Percentiles rank a stretch among this genome's conserved stretches.
These are phyloP conservation scores for Parastagonospora avenae DNA, from an alignment of 2,329 filamentous ascomycete species.

Conservation along the genomic window DNA sequence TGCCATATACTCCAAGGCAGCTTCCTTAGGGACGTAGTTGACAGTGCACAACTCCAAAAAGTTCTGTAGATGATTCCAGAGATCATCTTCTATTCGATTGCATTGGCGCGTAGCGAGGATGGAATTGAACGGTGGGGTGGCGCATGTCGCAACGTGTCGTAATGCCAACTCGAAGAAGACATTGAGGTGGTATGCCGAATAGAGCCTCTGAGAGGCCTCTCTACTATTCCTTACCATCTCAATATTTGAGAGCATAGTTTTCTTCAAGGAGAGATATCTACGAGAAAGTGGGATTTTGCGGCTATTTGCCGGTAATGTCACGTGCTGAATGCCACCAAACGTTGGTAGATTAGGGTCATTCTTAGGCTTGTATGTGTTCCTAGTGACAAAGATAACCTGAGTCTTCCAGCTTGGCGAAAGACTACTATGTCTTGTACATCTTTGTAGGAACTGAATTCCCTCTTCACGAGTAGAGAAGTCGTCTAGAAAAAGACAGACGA, in stretches of 20 bases:
- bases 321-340: slow-evolving; percentile 1
- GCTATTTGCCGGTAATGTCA: neutral
- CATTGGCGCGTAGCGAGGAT: slow-evolving; percentile 5
- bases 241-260: slow-evolving; percentile 3
- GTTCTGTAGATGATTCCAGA: slow-evolving; percentile 2
- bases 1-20: slow-evolving; percentile 8
- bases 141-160: slow-evolving; percentile 2
- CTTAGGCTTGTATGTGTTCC: slow-evolving; percentile 1
- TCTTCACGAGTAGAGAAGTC: slow-evolving; percentile 11
- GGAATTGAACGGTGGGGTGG: slow-evolving; percentile 6
- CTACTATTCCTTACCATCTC: slow-evolving; percentile 10
- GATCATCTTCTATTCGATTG: slow-evolving; percentile 10
- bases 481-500: slow-evolving; percentile 20
- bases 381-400: slow-evolving; percentile 13
- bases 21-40: slow-evolving; percentile 5
- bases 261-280: slow-evolving; percentile 7
- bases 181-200: slow-evolving; percentile 13
- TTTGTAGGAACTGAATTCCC: slow-evolving; percentile 6
- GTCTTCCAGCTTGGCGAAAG: slow-evolving; percentile 3
- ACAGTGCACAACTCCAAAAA: slow-evolving; percentile 8
- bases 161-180: slow-evolving; percentile 12
- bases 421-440: slow-evolving; percentile 1
- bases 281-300: neutral
- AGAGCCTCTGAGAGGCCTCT: slow-evolving; percentile 7
- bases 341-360: neutral